phyloP scores from a whole-genome alignment of 306 rosid species.

The Cicer arietinum region DNA sequence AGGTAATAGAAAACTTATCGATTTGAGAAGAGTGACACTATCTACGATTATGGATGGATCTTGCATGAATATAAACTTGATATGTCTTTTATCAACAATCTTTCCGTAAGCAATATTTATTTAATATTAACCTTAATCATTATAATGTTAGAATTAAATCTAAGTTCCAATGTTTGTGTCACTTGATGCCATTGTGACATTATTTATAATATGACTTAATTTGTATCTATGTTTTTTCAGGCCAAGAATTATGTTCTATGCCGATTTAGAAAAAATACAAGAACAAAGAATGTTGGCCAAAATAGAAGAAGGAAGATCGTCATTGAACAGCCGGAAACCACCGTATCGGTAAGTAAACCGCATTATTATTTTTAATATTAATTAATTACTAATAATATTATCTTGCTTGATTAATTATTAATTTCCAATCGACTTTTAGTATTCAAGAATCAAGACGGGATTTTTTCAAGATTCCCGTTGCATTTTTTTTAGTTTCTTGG shows the following conservation, averaged over 20 bases:
- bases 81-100: not conserved
- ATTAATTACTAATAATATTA: not conserved
- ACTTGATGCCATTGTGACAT: not conserved
- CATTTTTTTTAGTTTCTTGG: too few species aligned
- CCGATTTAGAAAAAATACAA: conserved; percentile 20
- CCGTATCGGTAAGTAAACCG: not conserved
- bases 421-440: too few species aligned
- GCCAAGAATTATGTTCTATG: not conserved
- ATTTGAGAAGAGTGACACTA: conserved; percentile 22
- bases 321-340: not conserved
- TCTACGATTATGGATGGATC: conserved; percentile 24
- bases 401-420: too few species aligned
- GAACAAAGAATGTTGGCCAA: not conserved
- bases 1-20: not conserved
- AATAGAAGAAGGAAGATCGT: not conserved
- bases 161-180: too few species aligned
- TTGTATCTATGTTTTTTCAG: conserved; percentile 12
- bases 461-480: too few species aligned
- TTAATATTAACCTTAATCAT: too few species aligned
- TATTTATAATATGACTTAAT: not conserved
- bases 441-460: too few species aligned
- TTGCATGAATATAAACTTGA: conserved; percentile 29
- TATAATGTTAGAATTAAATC: too few species aligned
- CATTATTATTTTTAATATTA: not conserved
- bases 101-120: not conserved